These are phyloP conservation scores for Russula ochroleuca DNA, from an alignment of 768 basidiomycete genomes.

Conservation along the genomic window DNA sequence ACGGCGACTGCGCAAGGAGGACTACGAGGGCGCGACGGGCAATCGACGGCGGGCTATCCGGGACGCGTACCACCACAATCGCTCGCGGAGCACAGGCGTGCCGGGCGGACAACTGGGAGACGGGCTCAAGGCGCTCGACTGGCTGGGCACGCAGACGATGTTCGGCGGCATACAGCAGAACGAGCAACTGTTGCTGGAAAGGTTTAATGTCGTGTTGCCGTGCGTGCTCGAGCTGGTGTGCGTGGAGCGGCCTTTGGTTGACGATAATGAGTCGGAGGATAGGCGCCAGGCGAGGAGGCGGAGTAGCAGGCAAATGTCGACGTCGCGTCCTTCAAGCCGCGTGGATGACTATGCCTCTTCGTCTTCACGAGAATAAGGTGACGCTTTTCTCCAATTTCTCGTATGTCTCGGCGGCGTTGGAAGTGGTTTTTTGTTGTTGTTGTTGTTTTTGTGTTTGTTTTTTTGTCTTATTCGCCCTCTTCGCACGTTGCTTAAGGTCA, in stretches of 20 bases:
- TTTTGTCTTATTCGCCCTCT: background rate
- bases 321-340: slow-evolving; percentile 20
- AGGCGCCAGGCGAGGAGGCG: slow-evolving; percentile 36
- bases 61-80: slow-evolving; percentile 58
- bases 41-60: slow-evolving; percentile 42
- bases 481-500: background rate
- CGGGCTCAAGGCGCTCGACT: slow-evolving; percentile 64
- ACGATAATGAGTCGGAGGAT: slow-evolving; percentile 47
- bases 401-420: background rate
- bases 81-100: slow-evolving; percentile 56
- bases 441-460: background rate
- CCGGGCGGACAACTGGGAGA: slow-evolving; percentile 65
- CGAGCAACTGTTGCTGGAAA: slow-evolving; percentile 41
- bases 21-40: slow-evolving; percentile 44
- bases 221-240: slow-evolving; percentile 60
- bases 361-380: background rate
- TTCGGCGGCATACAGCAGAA: slow-evolving; percentile 58
- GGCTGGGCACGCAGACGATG: slow-evolving; percentile 52
- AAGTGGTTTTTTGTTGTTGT: no score
- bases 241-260: slow-evolving; percentile 43
- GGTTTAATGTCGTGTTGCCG: slow-evolving; percentile 46
- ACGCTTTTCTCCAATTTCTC: no score
- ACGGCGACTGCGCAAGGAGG: slow-evolving; percentile 46
- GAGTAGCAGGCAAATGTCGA: slow-evolving; percentile 16
- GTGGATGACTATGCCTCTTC: slow-evolving; percentile 11